phyloP scores from a whole-genome alignment of 345 rosid species.

The Lenwebbia sp. region DNA sequence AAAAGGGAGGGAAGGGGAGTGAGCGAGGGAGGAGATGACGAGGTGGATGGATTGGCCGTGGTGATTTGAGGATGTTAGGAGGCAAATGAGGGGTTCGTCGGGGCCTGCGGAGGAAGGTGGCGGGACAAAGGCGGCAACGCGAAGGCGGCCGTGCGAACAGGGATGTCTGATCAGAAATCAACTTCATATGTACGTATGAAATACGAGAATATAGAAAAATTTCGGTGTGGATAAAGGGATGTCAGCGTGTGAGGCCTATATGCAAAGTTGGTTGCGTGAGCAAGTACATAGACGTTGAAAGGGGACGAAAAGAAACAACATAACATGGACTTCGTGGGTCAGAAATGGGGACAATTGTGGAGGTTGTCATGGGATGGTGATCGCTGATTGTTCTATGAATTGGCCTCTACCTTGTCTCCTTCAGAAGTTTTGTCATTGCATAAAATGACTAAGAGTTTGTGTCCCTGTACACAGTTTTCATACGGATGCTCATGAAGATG shows the following conservation, averaged over 20 bases:
- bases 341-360: not conserved
- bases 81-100: not conserved
- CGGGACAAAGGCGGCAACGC: not conserved
- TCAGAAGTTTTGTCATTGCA: not conserved
- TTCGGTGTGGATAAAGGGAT: not conserved
- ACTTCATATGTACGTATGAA: not conserved
- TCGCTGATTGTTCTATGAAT: not conserved
- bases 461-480: not conserved
- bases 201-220: not conserved
- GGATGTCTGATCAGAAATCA: too few species aligned
- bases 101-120: not conserved
- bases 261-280: not conserved
- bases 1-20: not conserved
- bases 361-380: not conserved
- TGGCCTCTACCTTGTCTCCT: not conserved
- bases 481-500: not conserved
- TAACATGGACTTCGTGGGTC: not conserved
- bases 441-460: not conserved
- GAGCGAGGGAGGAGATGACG: not conserved
- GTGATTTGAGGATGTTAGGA: not conserved
- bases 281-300: not conserved
- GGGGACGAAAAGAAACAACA: not conserved
- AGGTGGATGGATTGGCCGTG: not conserved
- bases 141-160: too few species aligned
- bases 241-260: not conserved